Conservation (phyloP, 2,329 filamentous ascomycete genomes). For the Diaporthe velutina region DNA sequence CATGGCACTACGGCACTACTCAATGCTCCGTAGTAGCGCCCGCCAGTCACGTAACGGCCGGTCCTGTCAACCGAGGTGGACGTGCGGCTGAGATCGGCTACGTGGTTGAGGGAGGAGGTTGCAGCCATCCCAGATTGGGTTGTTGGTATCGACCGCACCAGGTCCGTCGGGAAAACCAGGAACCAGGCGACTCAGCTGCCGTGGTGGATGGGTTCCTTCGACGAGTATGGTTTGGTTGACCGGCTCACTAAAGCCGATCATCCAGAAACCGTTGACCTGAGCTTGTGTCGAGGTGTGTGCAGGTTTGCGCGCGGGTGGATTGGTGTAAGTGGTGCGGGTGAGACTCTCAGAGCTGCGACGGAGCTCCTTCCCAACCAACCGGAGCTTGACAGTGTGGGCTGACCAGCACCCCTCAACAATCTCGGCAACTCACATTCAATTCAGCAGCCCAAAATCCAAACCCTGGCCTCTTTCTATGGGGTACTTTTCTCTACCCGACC, state of each 20-base stretch:
- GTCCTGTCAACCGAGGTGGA: conserved; percentile 4
- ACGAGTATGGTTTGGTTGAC: conserved; percentile 7
- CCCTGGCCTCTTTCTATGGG: conserved; percentile 7
- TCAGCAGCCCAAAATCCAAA: neutral
- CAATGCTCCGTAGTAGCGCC: conserved; percentile 2
- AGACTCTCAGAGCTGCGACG: neutral
- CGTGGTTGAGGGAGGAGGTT: conserved; percentile 27
- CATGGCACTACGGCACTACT: neutral
- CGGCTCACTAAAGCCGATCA: conserved; percentile 34
- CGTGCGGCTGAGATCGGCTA: conserved; percentile 26
- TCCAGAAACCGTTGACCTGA: conserved; percentile 24
- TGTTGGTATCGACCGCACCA: conserved; percentile 16
- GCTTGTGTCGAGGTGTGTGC: conserved; percentile 7
- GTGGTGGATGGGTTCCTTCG: neutral
- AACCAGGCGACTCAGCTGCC: neutral
- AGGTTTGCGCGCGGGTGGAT: neutral
- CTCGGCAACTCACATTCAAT: conserved; percentile 34
- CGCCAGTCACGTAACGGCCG: conserved; percentile 8
- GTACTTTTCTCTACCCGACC: neutral
- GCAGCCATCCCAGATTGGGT: conserved; percentile 11
- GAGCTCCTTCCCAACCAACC: conserved; percentile 21
- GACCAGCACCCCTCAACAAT: neutral
- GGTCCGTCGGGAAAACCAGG: conserved; percentile 26
- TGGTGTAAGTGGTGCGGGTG: conserved; percentile 20
- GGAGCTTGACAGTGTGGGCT: conserved; percentile 14